A percentile compares a stretch with the other conserved stretches of the same genome.
Conservation (phyloP, 2,329 filamentous ascomycete species). For the Colletotrichum scovillei region DNA sequence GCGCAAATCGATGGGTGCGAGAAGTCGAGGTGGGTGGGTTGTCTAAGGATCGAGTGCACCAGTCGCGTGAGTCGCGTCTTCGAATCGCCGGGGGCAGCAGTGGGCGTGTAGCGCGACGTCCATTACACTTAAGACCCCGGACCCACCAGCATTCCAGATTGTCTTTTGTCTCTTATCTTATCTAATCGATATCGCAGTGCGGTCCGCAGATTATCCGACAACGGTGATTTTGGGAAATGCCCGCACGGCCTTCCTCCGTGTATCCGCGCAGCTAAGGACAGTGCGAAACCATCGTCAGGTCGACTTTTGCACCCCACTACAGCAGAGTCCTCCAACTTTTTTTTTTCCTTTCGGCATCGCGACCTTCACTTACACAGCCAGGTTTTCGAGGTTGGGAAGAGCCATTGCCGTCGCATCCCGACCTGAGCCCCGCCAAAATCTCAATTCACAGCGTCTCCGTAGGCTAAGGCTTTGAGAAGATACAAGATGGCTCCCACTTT, state of each 20-base stretch:
- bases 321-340: constrained; percentile 29
- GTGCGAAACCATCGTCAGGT: not conserved
- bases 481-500: constrained; percentile 67
- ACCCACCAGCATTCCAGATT: not conserved
- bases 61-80: constrained; percentile 31
- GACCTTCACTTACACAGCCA: constrained; percentile 31
- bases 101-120: constrained; percentile 34
- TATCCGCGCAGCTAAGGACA: not conserved
- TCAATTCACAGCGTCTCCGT: not conserved
- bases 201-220: constrained; percentile 12
- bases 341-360: constrained; percentile 29
- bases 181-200: constrained; percentile 14
- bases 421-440: constrained; percentile 2
- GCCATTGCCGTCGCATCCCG: constrained; percentile 26
- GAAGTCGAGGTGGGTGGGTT: constrained; percentile 16
- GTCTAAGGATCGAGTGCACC: constrained; percentile 7
- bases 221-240: not conserved
- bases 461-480: not conserved
- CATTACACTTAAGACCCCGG: constrained; percentile 17
- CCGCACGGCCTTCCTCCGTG: not conserved
- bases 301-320: constrained; percentile 24
- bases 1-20: not conserved
- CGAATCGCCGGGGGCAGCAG: constrained; percentile 3
- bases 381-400: constrained; percentile 2
- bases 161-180: not conserved